Evolutionary conservation across 2,329 filamentous ascomycete species (phyloP), one percentile per base, ranked within the genome.

Genomic region (Saccharata proteae): DNA sequence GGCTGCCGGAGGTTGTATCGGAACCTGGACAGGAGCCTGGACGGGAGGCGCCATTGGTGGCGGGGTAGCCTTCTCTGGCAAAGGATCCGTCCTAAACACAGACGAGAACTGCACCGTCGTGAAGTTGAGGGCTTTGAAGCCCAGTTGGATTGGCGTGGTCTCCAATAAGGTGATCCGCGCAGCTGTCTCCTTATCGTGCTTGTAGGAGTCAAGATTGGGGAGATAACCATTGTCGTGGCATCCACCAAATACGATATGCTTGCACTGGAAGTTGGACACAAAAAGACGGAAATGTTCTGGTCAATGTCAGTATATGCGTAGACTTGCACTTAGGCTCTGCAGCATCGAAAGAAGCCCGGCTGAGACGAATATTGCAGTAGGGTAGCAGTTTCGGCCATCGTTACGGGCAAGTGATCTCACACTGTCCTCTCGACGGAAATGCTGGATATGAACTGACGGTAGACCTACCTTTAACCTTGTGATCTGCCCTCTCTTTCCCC

Each of bases 221-320:
- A 64, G 49, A 36, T 59, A 64, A 18, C 61, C 61, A 25, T 58
- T 57, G 42, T 65, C 62, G 34, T 62, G 58, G 37, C 58, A 62
- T 6, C 59, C 61, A 13, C 58, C 61, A 37, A 65, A 65, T 40
- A 64, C 54, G 41, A 65, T 57, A 35, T 62, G 58, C 36, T 56
- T 59, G 46, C 59, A 62, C 23, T 62, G 61, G 11, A 55, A 47
- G 34, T 62, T 64, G 24, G 55, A 51, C 37, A 61, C 48, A 45
- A 61, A 64, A 3, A 62, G 52, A 26, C 60, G 54, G 30, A 65
- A 51, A 40, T 57, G 62, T 49, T 64, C 61, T 49, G 40, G 36
- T 6, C 4, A 15, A 4, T 12, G 18, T 34, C 17, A 37, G 26
- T 16, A 26, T 12, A 12, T n/a, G 12, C 19, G 11, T 16, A 13